phyloP scores from a whole-genome alignment of 257 asterid genomes.

The Handroanthus guayacan region DNA sequence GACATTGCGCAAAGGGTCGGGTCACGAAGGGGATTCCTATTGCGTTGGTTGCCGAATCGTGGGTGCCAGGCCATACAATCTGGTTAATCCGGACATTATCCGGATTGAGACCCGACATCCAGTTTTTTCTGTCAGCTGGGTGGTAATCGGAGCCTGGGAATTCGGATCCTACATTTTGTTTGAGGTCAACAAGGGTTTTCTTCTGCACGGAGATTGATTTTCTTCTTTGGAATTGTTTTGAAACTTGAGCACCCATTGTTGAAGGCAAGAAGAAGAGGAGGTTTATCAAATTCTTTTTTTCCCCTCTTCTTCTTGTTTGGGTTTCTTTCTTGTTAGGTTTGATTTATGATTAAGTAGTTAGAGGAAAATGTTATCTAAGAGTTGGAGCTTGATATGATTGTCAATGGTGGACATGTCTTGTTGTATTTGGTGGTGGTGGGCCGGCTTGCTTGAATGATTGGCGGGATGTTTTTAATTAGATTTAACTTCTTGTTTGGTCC shows the following conservation, averaged over 20 bases:
- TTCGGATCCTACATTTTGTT: slow-evolving; percentile 43
- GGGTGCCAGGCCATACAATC: slow-evolving; percentile 97
- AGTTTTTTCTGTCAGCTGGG: slow-evolving; percentile 65
- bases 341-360: not conserved
- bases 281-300: slow-evolving; percentile 8
- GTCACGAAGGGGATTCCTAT: slow-evolving; percentile 74
- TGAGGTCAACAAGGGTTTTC: slow-evolving; percentile 56
- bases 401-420: slow-evolving; percentile 28
- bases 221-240: slow-evolving; percentile 68
- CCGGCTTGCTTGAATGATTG: slow-evolving; percentile 47
- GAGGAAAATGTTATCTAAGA: not conserved
- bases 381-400: slow-evolving; percentile 27
- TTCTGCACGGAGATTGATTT: slow-evolving; percentile 60
- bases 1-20: slow-evolving; percentile 90
- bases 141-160: slow-evolving; percentile 75
- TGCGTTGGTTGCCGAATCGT: slow-evolving; percentile 87
- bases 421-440: slow-evolving; percentile 42
- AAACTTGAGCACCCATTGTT: slow-evolving; percentile 64
- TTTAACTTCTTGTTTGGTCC: slow-evolving; percentile 26
- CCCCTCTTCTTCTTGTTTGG: not conserved
- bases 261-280: slow-evolving; percentile 16
- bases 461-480: slow-evolving; percentile 28
- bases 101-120: slow-evolving; percentile 71
- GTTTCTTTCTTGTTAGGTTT: slow-evolving; percentile 23
- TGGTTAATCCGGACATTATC: slow-evolving; percentile 58